Base-by-base conservation (phyloP, 2,329 filamentous ascomycete species). In the Penicillium digitatum region DNA sequence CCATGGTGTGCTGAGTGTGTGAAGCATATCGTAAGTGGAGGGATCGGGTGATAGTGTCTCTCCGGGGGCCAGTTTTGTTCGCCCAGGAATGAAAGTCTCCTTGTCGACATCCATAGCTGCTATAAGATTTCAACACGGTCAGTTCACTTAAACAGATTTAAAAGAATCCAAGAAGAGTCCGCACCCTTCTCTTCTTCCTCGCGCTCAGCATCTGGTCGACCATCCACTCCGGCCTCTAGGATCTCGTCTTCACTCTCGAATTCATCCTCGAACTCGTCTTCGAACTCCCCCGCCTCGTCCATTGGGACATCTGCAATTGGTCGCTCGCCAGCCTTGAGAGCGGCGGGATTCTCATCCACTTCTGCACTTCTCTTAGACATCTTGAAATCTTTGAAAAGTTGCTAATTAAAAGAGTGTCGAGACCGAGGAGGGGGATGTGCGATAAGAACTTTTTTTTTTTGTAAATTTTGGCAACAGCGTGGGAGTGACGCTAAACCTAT, bases 1-100 rank as follows among this genome's bases (percentile, higher is more conserved):
- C 94, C 94, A 99, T 1, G 91, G 91, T 8, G 92, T 92, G 74
- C 88, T 94, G 61, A 99, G 83, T 58, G 86, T 90, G 79, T 99
- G 94, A 56, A 99, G 85, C 91, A 99, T 95, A 72, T 96, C 88
- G 78, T 99, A 99, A 6, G 93, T 93, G n/a, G 89, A 90, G 56
- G 89, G 81, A 75, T 99, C 94, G 14, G 94, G 93, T 3, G 91
- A 86, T 54, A 99, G 82, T 5, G 90, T 92, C 79, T 97, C 91
- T 66, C 91, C 93, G 12, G 90, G 87, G 61, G 90, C 90, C 60
- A 97, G 83, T 78, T 94, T 93, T 73, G 91, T 90, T 68, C 94
- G 85, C 61, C 94, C 94, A 63, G 95, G 91, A 67, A 99, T 96
- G 75, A 97, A 99, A 38, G 91, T 95, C 72, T 89, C 87, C 69